Evolutionary conservation across 179 eudicot genomes (phyloP).

Genomic region (Silene coronaria): DNA sequence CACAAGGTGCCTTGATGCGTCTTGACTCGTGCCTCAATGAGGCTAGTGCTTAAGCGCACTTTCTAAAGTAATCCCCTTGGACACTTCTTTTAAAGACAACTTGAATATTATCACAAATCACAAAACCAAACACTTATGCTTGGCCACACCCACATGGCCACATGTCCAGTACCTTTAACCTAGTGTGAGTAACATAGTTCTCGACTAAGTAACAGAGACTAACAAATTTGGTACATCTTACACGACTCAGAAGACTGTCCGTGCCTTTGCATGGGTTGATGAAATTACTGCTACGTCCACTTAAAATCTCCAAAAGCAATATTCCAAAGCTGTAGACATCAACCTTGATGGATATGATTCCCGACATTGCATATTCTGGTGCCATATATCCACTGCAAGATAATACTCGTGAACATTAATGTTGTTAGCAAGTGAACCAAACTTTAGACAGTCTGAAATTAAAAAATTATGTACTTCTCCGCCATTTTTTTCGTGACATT

Average conservation of each 20-base stretch:
- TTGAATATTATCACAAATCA: background rate
- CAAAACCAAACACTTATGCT: background rate
- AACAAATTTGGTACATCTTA: background rate
- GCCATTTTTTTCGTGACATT: background rate
- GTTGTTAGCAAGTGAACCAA: background rate
- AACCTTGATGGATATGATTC: slow-evolving; percentile 7
- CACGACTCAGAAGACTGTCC: slow-evolving; percentile 12
- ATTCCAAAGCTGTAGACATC: slow-evolving; percentile 18
- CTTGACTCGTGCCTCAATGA: background rate
- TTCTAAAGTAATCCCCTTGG: background rate
- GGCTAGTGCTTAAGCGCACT: background rate
- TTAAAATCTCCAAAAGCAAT: slow-evolving; percentile 10
- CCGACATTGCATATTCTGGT: slow-evolving; percentile 13
- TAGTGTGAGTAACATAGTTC: background rate
- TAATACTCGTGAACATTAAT: background rate
- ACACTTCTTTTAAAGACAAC: background rate
- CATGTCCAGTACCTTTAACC: background rate
- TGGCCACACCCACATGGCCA: background rate
- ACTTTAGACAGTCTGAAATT: background rate
- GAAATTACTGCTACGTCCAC: slow-evolving; percentile 16
- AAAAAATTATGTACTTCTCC: background rate
- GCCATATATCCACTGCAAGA: slow-evolving; percentile 20
- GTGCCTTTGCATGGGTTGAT: slow-evolving; percentile 2
- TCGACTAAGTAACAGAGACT: background rate
- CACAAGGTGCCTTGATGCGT: background rate